Evolutionary conservation across 129 eudicot species (phyloP), one percentile per base, ranked within the genome.

Genomic region (Pulicaria dysenterica): DNA sequence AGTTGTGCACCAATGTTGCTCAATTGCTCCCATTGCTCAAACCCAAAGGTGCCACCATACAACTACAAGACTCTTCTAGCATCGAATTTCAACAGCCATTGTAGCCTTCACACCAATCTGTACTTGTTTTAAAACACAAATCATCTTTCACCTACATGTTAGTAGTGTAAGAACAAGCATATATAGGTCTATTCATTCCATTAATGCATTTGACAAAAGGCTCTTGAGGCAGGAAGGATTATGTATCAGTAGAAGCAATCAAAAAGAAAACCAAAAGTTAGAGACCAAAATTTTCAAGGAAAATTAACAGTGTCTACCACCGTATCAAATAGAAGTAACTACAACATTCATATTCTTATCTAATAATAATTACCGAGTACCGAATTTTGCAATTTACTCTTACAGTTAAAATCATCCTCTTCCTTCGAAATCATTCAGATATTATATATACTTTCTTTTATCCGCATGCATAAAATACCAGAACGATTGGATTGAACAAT

Each of bases 391-490:
- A 24, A 59, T 14, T 68, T 75, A 75, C 67, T 66, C 80, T 77
- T 69, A 77, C 75, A 77, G 81, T 68, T 77, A 48, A 69, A 77
- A 77, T 31, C 76, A 68, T 77, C 64, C 75, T 77, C 69, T 58
- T 69, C 61, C 42, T 62, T 63, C 10, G 44, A 77, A 77, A 68
- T 40, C 70, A 69, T 77, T 47, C 69, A 17, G 64, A 77, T 77
- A 68, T 59, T 70, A 77, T 77, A 69, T 77, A 59, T 77, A 69
- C 70, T 43, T 70, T 50, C 70, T 53, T 31, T 58, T 19, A 64
- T 53, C 53, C 63, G 67, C 74, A 69, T 58, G 80, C 67, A 75
- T 75, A 65, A 65, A 75, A 64, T 74, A 55, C 56, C 65, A 64
- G 57, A 64, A 74, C 17, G 39, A 73, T 47, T 38, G 6, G 57